These are phyloP conservation scores for Ceratobasidium papillatum DNA, from an alignment of 1,284 basidiomycete species.

Conservation along the genomic window DNA sequence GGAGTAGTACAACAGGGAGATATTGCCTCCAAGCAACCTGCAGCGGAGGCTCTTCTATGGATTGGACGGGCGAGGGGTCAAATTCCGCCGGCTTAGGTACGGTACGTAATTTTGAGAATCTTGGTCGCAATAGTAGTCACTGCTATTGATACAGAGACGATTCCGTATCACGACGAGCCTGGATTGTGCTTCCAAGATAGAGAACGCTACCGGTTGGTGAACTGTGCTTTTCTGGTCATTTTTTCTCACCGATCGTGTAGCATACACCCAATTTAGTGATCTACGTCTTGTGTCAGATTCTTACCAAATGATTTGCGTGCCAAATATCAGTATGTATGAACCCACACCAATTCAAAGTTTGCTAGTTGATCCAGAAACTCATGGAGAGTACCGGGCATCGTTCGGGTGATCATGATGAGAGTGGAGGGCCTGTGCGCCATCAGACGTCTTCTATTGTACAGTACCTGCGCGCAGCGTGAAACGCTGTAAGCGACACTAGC, in stretches of 20 bases:
- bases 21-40: constrained; percentile 5
- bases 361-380: neutral
- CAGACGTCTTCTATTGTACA: neutral
- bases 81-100: constrained; percentile 26
- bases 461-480: neutral
- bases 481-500: neutral
- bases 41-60: constrained; percentile 33
- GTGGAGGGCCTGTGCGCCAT: constrained; percentile 2
- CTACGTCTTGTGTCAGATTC: neutral
- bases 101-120: neutral
- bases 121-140: neutral
- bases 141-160: neutral
- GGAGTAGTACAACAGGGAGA: constrained; percentile 19
- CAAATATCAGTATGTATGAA: neutral
- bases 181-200: neutral
- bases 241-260: constrained; percentile 3
- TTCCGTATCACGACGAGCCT: neutral
- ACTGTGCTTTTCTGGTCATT: neutral
- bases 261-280: neutral
- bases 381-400: neutral
- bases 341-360: neutral
- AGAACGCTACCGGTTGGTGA: neutral
- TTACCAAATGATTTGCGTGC: neutral
- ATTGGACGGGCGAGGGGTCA: constrained; percentile 31
- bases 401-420: neutral